Evolutionary conservation across 495 filamentous ascomycete species (phyloP), one percentile per base, ranked within the genome.

Genomic region (Parachaetomium inaequale): DNA sequence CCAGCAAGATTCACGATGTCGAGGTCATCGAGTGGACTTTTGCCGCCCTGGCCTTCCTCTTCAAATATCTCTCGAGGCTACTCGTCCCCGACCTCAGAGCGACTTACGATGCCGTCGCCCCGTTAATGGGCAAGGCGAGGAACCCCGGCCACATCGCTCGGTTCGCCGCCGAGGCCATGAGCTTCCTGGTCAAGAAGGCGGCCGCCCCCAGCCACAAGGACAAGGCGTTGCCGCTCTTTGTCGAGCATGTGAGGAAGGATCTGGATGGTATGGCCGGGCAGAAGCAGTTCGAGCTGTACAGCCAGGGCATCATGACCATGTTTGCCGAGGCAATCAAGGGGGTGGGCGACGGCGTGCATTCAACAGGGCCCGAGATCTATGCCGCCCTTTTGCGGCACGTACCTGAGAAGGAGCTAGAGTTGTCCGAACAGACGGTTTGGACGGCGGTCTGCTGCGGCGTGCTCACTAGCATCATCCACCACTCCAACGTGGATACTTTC

Each of bases 21-120:
- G 91, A 93, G 64, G 90, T 91, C 17, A 87, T 95, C 38, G 92
- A 99, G 77, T 98, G 94, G 95, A 93, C 91, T 59, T 98, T 99
- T 72, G 91, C 85, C 49, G 92, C 91, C 67, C 81, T 99, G 15
- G 91, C 94, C 63, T 97, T 95, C 84, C 83, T 96, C 19, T 95
- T 98, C 83, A 99, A 98, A 70, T 98, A 96, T 67, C 83, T 99
- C 21, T 93, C 92, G 4, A 84, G 89, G 47, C 80, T 97, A 8
- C 70, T 99, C 25, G 88, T 91, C 0, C 88, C 91, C 5, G 90
- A 99, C 69, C 76, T 98, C 55, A 81, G 91, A 64, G 90, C 93
- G 28, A 82, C 95, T 7, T 91, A 90, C 68, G 82, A 89, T 64
- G 84, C 91, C 40, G 86, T 98, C 78, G 84, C 90, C 11, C 89